phyloP scores from a whole-genome alignment of 2,329 filamentous ascomycete genomes.

The Emmonsia crescens region DNA sequence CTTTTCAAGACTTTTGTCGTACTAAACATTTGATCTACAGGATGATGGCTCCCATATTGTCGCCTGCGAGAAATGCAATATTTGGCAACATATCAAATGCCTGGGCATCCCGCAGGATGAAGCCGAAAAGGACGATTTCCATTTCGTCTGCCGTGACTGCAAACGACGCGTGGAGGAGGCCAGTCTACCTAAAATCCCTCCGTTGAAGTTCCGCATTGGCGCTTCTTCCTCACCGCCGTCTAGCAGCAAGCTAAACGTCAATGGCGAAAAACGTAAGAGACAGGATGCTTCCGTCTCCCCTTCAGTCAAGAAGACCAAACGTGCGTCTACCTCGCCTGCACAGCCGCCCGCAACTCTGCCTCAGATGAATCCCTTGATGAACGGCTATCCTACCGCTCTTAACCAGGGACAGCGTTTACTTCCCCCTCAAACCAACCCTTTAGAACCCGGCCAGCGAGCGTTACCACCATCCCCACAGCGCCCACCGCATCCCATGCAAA shows the following conservation, averaged over 20 bases:
- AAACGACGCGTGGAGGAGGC: conserved; percentile 54
- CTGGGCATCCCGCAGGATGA: conserved; percentile 67
- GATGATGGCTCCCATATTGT: conserved; percentile 92
- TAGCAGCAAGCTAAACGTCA: conserved; percentile 8
- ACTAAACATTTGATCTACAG: conserved; percentile 21
- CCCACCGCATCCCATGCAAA: conserved; percentile 1
- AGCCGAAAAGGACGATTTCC: conserved; percentile 75
- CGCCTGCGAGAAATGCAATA: conserved; percentile 83
- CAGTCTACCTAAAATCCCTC: conserved; percentile 51
- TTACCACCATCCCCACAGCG: background rate
- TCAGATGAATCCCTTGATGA: background rate
- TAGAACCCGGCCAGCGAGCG: background rate
- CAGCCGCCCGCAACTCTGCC: conserved; percentile 1
- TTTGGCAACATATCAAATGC: conserved; percentile 96
- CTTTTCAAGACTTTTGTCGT: background rate
- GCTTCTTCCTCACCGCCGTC: conserved; percentile 39
- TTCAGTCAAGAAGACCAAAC: conserved; percentile 18
- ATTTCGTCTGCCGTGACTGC: conserved; percentile 75
- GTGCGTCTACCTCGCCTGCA: conserved; percentile 2
- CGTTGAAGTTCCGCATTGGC: conserved; percentile 48
- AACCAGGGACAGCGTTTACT: background rate
- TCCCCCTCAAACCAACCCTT: background rate
- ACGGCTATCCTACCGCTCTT: background rate
- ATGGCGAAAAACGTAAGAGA: conserved; percentile 16
- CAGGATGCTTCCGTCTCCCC: conserved; percentile 15